Base-by-base conservation (phyloP, 2,329 filamentous ascomycete species). In the Cordyceps militaris region DNA sequence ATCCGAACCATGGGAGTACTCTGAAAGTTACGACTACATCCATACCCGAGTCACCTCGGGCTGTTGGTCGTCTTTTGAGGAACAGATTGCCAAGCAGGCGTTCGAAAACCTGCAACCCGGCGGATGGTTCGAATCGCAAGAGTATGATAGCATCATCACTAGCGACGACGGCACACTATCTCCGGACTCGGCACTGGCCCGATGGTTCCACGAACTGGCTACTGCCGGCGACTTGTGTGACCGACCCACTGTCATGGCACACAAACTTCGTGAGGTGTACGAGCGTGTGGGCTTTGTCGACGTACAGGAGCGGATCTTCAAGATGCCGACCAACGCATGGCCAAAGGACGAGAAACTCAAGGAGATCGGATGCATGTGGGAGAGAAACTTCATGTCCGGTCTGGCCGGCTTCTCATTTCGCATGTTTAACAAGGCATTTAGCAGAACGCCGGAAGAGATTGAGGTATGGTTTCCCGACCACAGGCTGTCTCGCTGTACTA, bases 101-200 rank as follows among this genome's bases (percentile, higher is more conserved):
- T 81, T 78, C 59, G 68, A 71, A n/a, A 69, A 74, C 40, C 69
- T 83, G 0, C 67, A 69, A 13, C 79, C 79, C 0, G 80, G 79
- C 32, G 79, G 80, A 44, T 83, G 77, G 72, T 72, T 82, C 46
- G 80, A 83, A 65, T 77, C 76, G 2, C 79, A 82, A 61, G 80
- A 83, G 62, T 66, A 72, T 11, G 70, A 74, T 57, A 66, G 70
- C 49, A 58, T 60, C 2, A 61, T 75, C 26, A 59, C 62, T 28
- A 77, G 71, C 59, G 79, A 82, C 60, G 79, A 81, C 59, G 73
- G 63, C 23, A 78, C 73, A 6, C 68, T 81, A 50, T 51, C 66
- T 4, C 65, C 64, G 0, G 66, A 76, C 23, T 70, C 69, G 16
- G 66, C 75, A 0, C 61, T 80, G 7, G 64, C 67, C 24, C 63